Conservation (phyloP, 805 yeast genomes). For the Vanderwaltozyma polyspora region DNA sequence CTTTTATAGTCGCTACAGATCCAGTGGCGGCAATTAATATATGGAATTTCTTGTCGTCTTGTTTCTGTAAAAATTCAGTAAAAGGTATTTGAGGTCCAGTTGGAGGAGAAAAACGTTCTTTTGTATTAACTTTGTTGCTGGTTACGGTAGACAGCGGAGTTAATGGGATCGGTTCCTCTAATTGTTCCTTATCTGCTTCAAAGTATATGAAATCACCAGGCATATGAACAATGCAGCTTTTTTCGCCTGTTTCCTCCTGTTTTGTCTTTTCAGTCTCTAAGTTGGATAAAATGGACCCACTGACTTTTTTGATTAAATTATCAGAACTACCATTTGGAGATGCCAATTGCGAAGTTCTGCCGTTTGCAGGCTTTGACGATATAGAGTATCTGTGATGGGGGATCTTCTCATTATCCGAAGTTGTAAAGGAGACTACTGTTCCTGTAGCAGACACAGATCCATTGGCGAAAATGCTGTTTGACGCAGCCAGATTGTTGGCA, state of each 20-base stretch:
- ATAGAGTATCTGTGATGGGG: constrained; percentile 45
- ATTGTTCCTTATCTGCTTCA: constrained; percentile 7
- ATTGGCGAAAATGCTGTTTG: not conserved
- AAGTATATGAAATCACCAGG: constrained; percentile 28
- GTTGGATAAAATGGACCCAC: no score
- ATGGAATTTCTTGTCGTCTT: constrained; percentile 80
- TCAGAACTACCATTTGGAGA: constrained; percentile 9
- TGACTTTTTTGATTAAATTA: not conserved
- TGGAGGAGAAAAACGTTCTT: constrained; percentile 42
- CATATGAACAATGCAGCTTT: constrained; percentile 25
- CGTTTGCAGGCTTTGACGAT: constrained; percentile 34
- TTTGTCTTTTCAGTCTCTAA: no score
- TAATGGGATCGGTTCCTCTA: not conserved
- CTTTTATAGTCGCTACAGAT: constrained; percentile 90
- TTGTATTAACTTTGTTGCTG: constrained; percentile 23
- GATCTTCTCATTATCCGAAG: constrained; percentile 26
- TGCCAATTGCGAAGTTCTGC: constrained; percentile 5
- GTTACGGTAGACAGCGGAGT: not conserved
- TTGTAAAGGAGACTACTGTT: constrained; percentile 3
- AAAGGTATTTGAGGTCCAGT: constrained; percentile 55
- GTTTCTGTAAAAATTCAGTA: constrained; percentile 54
- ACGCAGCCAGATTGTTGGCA: not conserved
- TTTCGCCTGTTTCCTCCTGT: no score
- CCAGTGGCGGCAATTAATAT: constrained; percentile 90
- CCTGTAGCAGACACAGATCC: not conserved